Base-by-base conservation (phyloP, 176 grass and related monocot genomes). In the Phyllostachys edulis region DNA sequence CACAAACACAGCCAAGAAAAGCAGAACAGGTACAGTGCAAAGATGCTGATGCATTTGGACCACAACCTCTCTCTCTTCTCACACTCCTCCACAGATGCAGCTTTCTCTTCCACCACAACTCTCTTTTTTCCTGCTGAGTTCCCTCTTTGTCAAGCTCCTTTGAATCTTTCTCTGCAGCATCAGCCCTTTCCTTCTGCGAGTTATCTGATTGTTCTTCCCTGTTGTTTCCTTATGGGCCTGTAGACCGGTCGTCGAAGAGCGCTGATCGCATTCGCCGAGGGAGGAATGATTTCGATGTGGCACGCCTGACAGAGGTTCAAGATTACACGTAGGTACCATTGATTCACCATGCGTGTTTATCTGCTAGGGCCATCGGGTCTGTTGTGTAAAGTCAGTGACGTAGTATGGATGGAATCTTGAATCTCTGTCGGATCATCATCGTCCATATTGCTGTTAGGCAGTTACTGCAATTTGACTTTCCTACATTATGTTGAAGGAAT, bases 291-390 rank as follows among this genome's bases (percentile, higher is more conserved):
- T 85, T 73, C 44, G 89, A 97, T 81, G 40, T 83, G 12, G 87
- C 78, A 88, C 91, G 89, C 74, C 63, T 93, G 56, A 96, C 91
- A 72, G 94, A 97, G 77, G 85, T 93, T 54, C 89, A 97, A 79
- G 89, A 97, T 89, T 91, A 91, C 82, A 91, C 84, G 92, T 94
- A 60, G 74, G 92, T 92, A 60, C 77, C 49, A 49, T 82, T 76
- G 75, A 52, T 75, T 87, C 56, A 71, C 50, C 82, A 85, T 85
- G 45, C 20, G 23, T 82, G 54, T 79, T 83, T 44, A 34, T 73
- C 32, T 75, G 63, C 69, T 55, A 46, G 18, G 56, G 45, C 37
- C 45, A 76, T 81, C 63, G 42, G 73, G 37, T 77, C 44, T 76
- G 41, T 62, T 62, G n/a, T 78, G 56, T 67, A 67, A 6, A 61